These are phyloP conservation scores for Phylloporus scabripes DNA, from an alignment of 768 basidiomycete genomes.

Conservation along the genomic window DNA sequence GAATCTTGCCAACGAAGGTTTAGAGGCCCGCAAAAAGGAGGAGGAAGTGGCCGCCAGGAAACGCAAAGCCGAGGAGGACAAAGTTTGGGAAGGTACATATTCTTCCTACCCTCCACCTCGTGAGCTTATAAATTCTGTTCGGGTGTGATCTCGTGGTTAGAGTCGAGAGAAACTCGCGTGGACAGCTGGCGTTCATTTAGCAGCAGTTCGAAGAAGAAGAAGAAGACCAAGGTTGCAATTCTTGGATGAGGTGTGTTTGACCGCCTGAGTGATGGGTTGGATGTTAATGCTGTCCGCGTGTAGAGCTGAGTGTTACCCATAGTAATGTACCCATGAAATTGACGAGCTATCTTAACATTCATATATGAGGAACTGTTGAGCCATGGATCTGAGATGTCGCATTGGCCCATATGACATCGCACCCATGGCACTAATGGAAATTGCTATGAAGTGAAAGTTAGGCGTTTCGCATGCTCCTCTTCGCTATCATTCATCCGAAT, in stretches of 20 bases:
- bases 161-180: conserved; percentile 74
- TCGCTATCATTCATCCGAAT: too few species aligned
- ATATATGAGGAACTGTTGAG: background rate
- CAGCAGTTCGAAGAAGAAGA: conserved; percentile 71
- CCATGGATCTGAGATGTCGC: too few species aligned
- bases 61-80: conserved; percentile 85
- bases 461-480: too few species aligned
- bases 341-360: conserved; percentile 3
- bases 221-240: conserved; percentile 62
- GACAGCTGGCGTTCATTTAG: conserved; percentile 79
- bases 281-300: background rate
- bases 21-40: conserved; percentile 91
- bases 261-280: background rate
- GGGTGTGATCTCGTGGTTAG: conserved; percentile 31
- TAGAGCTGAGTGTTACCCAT: conserved; percentile 13
- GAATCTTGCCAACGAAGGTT: conserved; percentile 86
- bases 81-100: conserved; percentile 76
- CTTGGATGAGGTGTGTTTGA: conserved; percentile 49
- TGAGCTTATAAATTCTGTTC: background rate
- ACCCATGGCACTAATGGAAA: too few species aligned
- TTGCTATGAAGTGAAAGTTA: too few species aligned
- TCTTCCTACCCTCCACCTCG: background rate
- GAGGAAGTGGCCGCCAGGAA: conserved; percentile 74
- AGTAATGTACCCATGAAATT: conserved; percentile 11
- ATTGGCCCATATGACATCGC: too few species aligned